A percentile compares a stretch with the other conserved stretches of the same genome.
Conservation (phyloP, 176 grass and related monocot species). For the Hordeum marinum region DNA sequence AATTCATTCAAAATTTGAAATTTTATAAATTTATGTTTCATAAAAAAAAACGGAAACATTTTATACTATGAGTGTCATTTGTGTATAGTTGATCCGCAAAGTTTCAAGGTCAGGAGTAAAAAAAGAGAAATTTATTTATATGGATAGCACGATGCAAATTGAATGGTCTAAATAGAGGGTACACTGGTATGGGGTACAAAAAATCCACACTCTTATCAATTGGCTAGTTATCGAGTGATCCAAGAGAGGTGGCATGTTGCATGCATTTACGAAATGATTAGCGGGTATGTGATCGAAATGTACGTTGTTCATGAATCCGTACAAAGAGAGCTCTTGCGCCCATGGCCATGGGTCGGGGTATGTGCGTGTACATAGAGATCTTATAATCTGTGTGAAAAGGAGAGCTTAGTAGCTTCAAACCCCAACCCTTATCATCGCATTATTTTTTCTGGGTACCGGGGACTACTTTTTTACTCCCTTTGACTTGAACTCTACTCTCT, state of each 20-base stretch:
- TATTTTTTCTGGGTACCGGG: slow-evolving; percentile 26
- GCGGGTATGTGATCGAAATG: neutral
- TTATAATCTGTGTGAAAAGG: slow-evolving; percentile 49
- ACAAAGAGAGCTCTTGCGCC: slow-evolving; percentile 18
- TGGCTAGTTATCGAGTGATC: neutral
- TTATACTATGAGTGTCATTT: no score
- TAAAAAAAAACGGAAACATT: no score
- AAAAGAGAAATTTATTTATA: no score
- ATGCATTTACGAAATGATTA: neutral
- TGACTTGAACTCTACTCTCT: slow-evolving; percentile 43
- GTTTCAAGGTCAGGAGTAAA: no score
- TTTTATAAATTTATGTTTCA: no score
- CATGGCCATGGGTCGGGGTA: slow-evolving; percentile 12
- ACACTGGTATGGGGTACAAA: no score
- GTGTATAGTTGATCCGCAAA: no score
- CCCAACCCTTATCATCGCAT: slow-evolving; percentile 35
- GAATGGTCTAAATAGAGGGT: no score
- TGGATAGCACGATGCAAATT: no score
- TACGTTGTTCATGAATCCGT: slow-evolving; percentile 14
- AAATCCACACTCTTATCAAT: neutral
- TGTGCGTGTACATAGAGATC: slow-evolving; percentile 48
- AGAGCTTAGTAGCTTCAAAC: slow-evolving; percentile 31
- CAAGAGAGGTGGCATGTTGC: neutral
- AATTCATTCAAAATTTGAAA: no score
- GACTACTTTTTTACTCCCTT: slow-evolving; percentile 24